Percentiles rank a stretch among this genome's conserved stretches.
Evolutionary conservation across 192 early-diverging fungal species (phyloP).

Genomic region (Backusella sp.): DNA sequence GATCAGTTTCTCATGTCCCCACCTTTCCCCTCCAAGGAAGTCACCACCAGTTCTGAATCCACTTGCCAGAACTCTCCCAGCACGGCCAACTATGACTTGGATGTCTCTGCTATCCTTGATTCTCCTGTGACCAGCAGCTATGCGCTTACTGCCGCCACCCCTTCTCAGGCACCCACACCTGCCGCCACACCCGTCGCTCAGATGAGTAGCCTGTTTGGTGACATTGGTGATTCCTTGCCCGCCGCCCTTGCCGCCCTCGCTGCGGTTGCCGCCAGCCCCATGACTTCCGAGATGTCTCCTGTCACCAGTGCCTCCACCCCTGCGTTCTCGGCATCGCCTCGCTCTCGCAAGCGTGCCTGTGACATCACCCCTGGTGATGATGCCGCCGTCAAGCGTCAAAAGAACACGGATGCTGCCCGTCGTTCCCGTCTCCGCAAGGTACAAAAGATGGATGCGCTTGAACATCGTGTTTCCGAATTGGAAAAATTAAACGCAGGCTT

Average conservation of each 20-base stretch:
- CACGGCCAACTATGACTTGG: slow-evolving; percentile 6
- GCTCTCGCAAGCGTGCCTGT: slow-evolving; percentile 14
- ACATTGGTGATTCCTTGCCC: slow-evolving; percentile 12
- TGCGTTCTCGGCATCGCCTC: slow-evolving; percentile 11
- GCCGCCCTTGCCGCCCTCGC: slow-evolving; percentile 20
- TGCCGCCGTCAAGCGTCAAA: slow-evolving; percentile 54
- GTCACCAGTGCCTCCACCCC: slow-evolving; percentile 2
- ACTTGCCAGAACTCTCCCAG: not conserved
- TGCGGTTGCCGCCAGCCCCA: not conserved
- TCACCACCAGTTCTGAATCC: not conserved
- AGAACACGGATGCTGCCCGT: slow-evolving; percentile 95
- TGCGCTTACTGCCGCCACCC: not conserved
- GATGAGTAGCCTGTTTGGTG: slow-evolving; percentile 9
- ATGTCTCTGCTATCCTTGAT: slow-evolving; percentile 29
- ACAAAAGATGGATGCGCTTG: slow-evolving; percentile 78
- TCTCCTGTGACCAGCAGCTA: slow-evolving; percentile 10
- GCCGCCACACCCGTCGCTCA: not conserved
- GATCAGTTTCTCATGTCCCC: slow-evolving; percentile 33
- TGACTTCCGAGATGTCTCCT: slow-evolving; percentile 8
- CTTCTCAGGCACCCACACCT: not conserved
- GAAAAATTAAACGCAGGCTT: slow-evolving; percentile 72
- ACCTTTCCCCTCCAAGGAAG: slow-evolving; percentile 13
- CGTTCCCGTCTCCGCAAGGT: slow-evolving; percentile 87
- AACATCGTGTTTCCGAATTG: slow-evolving; percentile 75
- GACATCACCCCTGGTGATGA: slow-evolving; percentile 39